Evolutionary conservation across 257 asterid genomes (phyloP).

Genomic region (Solanum habrochaites): DNA sequence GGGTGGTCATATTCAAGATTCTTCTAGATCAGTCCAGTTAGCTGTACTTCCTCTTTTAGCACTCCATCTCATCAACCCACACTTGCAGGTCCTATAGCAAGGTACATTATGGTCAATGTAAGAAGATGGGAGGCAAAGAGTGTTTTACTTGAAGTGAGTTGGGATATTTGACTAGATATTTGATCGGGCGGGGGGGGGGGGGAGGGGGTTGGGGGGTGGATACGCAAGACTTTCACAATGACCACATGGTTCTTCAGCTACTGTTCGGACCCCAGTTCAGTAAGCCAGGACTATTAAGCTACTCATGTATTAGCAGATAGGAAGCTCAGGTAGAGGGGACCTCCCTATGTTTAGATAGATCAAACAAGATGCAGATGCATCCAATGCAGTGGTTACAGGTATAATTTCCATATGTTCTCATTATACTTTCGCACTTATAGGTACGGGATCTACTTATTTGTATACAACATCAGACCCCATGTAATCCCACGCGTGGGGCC

Average conservation of each 20-base stretch:
- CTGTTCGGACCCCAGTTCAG: background rate
- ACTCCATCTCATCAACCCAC: background rate
- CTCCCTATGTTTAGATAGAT: background rate
- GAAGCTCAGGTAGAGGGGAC: too few relatives aligned
- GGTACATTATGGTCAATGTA: background rate
- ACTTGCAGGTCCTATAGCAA: background rate
- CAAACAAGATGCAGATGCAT: background rate
- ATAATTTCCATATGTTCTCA: background rate
- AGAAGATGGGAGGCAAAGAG: background rate
- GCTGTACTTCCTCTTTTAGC: background rate
- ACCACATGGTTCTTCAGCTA: background rate
- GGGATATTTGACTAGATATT: background rate
- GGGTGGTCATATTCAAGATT: background rate
- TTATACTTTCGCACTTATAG: background rate
- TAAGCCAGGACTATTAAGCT: background rate
- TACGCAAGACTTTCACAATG: background rate
- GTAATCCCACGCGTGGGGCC: background rate
- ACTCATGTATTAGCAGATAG: background rate
- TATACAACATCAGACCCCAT: background rate
- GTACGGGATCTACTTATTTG: background rate
- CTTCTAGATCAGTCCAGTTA: background rate
- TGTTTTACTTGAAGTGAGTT: background rate
- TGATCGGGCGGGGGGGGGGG: too few relatives aligned
- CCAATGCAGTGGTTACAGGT: background rate
- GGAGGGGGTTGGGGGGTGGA: too few relatives aligned